Base-by-base conservation (phyloP, 352 stramenopile genomes). In the Globisporangium perplexum region DNA sequence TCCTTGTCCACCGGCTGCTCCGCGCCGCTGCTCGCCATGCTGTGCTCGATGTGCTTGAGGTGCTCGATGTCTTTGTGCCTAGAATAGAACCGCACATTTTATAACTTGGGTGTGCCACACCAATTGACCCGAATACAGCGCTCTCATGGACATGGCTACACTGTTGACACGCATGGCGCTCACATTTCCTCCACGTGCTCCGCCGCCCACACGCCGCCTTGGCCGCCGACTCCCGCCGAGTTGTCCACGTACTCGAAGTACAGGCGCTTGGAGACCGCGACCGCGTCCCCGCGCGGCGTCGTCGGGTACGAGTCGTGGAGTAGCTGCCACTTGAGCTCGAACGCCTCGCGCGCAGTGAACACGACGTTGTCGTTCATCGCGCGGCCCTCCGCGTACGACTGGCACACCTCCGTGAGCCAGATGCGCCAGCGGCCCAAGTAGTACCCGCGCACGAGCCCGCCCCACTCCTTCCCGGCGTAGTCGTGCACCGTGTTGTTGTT, bases 301-400 rank as follows among this genome's bases (percentile, higher is more conserved):
- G 69, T 83, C 38, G 75, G 67, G 50, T 84, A 89, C 24, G 33
- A 42, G 35, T 87, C 75, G 41, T 71, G 69, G 31, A 64, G 68
- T 17, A 86, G 63, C 55, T 91, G 79, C 81, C 81, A 91, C 60
- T 84, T 81, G 56, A 89, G 68, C 64, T 91, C 81, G 55, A 86
- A 89, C 7, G 65, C 60, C 30, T 85, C 69, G 30, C 72, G 76
- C 10, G 68, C 70, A n/a, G 62, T 60, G 41, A 72, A 69, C 14
- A 85, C 47, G 24, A 68, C 66, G 10, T 64, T 44, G 36, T 82
- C 67, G 51, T 91, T 59, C 35, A 89, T 77, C 10, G 74, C 56
- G 11, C 81, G 81, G 20, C 73, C 62, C 28, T 87, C 59, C 4
- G 68, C 71, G 63, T 88, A 89, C 7, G 81, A 65, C 26, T 85